Base-by-base conservation (phyloP, 768 basidiomycete genomes). In the Bullera alba region DNA sequence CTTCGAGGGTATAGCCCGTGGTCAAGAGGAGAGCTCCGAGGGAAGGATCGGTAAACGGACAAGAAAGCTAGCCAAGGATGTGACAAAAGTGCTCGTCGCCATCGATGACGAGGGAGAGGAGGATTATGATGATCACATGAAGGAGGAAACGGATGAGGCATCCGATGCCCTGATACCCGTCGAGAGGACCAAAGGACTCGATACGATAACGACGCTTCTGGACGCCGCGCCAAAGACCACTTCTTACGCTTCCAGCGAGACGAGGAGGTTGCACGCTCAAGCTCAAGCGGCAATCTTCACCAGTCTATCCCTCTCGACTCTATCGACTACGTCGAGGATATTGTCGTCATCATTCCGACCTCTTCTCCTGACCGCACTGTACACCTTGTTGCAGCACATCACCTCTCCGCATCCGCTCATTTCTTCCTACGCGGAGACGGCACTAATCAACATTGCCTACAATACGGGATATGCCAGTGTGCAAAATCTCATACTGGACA, bases 381-480 rank as follows among this genome's bases (percentile, higher is more conserved):
- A 97, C 75, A 87, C 87, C 2, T 73, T 95, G 35, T 80, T 99
- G 22, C 85, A 86, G 46, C 87, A 87, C 16, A 75, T 93, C 38
- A 82, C 90, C 27, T 91, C 92, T 1, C 76, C 84, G 0, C 75
- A 69, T 32, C 28, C 80, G 2, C 78, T 83, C 63, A 75, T 93
- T 5, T 83, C 85, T 5, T 76, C 81, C 1, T 85, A 86, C n/a
- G 92, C 84, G 1, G 74, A 84, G 7, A 81, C 83, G 4, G 77
- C 89, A 1, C 77, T 99, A 47, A 71, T 79, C 51, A 82, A 78
- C 52, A 79, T 93, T 28, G 78, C 90, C 5, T 74, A 77, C n/a
- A 77, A 80, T 46, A 82, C 85, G 2, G 88, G 85, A 3, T 92
- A 90, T 61, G 89, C 91, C n/a, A 86, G 88, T 3, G 79, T 87